These are phyloP conservation scores for Striga asiatica DNA, from an alignment of 257 asterid species.

Conservation along the genomic window DNA sequence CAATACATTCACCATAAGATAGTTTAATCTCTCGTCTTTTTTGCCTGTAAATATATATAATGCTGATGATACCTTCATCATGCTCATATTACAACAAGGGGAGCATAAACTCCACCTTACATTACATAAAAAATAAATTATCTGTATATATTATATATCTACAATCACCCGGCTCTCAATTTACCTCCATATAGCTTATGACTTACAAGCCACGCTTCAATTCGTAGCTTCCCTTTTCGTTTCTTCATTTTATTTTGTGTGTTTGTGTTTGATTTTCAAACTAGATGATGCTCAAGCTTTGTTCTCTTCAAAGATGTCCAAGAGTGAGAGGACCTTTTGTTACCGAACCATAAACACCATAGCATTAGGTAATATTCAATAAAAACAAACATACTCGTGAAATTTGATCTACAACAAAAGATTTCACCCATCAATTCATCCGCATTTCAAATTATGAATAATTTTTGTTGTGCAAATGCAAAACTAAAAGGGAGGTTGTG, in stretches of 20 bases:
- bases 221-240: too few relatives aligned
- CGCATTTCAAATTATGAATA: too few relatives aligned
- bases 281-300: background rate
- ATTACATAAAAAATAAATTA: background rate
- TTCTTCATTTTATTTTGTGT: background rate
- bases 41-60: background rate
- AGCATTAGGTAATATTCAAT: too few relatives aligned
- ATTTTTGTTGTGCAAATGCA: too few relatives aligned
- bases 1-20: too few relatives aligned
- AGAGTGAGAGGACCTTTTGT: constrained; percentile 66
- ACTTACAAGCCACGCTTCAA: too few relatives aligned
- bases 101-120: background rate
- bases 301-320: constrained; percentile 72
- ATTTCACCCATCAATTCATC: too few relatives aligned
- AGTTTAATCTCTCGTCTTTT: background rate
- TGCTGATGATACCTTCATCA: background rate
- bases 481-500: too few relatives aligned
- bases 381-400: too few relatives aligned
- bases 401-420: too few relatives aligned
- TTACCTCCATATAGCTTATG: background rate
- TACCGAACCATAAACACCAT: too few relatives aligned
- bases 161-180: background rate
- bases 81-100: background rate
- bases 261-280: background rate
- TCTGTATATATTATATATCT: background rate